These are phyloP conservation scores for Neurospora pannonica DNA, from an alignment of 495 filamentous ascomycete genomes.

Conservation along the genomic window DNA sequence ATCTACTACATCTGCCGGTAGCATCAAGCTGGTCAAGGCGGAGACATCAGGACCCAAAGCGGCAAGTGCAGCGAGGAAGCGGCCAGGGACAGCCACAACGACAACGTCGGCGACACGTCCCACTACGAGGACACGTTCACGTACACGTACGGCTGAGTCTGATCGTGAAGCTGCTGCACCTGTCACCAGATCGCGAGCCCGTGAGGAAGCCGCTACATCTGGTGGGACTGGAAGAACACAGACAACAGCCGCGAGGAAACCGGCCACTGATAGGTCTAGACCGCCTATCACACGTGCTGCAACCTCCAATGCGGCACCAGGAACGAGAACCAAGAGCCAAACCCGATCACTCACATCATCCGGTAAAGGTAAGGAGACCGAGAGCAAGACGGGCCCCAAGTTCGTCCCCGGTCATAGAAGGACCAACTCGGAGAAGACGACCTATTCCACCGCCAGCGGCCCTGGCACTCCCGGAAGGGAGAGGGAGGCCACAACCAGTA, in stretches of 20 bases:
- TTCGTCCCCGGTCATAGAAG: background rate
- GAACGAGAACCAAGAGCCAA: background rate
- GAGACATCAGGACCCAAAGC: background rate
- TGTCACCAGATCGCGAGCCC: background rate
- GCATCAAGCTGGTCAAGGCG: conserved; percentile 1
- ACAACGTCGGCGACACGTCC: background rate
- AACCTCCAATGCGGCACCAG: background rate
- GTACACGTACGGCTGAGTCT: background rate
- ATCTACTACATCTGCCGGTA: conserved; percentile 3
- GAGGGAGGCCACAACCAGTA: background rate
- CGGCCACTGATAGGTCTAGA: background rate
- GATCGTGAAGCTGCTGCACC: background rate
- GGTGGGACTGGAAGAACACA: background rate
- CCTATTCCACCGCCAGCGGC: background rate
- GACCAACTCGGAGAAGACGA: background rate
- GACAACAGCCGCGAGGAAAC: background rate
- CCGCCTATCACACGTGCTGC: background rate
- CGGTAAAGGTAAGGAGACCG: background rate
- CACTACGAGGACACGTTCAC: background rate
- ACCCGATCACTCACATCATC: background rate
- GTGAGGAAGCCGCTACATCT: background rate
- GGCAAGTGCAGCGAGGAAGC: background rate
- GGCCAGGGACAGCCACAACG: background rate
- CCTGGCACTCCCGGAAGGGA: background rate
- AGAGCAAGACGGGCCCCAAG: background rate